Evolutionary conservation across 2,329 filamentous ascomycete genomes (phyloP).

Genomic region (Hypomyces rosellus): DNA sequence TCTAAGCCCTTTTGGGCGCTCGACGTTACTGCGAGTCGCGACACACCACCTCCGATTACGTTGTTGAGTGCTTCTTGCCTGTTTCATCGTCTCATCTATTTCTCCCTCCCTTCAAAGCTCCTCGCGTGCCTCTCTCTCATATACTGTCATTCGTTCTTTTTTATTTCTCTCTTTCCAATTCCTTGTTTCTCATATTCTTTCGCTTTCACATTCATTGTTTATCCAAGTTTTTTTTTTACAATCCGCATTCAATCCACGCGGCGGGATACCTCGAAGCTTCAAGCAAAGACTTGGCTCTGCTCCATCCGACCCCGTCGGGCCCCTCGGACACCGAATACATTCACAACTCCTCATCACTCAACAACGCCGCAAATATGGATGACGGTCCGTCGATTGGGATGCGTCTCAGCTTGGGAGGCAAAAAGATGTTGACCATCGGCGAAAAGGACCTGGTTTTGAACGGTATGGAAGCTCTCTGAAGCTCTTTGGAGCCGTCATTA

Average conservation of each 20-base stretch:
- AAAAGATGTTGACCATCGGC: slow-evolving; percentile 27
- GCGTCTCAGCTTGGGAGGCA: slow-evolving; percentile 24
- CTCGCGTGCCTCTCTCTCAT: not conserved
- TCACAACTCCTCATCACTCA: not conserved
- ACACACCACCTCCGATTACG: too few relatives aligned
- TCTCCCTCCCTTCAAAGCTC: not conserved
- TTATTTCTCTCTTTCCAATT: not conserved
- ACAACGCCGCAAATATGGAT: slow-evolving; percentile 15
- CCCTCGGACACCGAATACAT: slow-evolving; percentile 7
- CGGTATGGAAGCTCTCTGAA: slow-evolving; percentile 27
- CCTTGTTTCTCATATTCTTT: not conserved
- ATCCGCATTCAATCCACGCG: not conserved
- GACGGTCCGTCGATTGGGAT: slow-evolving; percentile 17
- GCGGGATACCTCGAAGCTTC: too few relatives aligned
- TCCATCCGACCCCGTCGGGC: not conserved
- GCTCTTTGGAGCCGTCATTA: not conserved
- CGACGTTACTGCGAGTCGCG: too few relatives aligned
- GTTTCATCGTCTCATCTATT: not conserved
- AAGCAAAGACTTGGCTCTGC: too few relatives aligned
- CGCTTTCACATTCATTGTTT: not conserved
- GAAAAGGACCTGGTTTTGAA: slow-evolving; percentile 25
- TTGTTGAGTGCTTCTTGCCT: too few relatives aligned
- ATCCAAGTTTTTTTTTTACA: not conserved
- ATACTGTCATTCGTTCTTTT: slow-evolving; percentile 2
- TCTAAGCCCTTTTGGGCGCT: too few relatives aligned